phyloP scores from a whole-genome alignment of 1,139 yeast species.

The Candida tetrigidarum region DNA sequence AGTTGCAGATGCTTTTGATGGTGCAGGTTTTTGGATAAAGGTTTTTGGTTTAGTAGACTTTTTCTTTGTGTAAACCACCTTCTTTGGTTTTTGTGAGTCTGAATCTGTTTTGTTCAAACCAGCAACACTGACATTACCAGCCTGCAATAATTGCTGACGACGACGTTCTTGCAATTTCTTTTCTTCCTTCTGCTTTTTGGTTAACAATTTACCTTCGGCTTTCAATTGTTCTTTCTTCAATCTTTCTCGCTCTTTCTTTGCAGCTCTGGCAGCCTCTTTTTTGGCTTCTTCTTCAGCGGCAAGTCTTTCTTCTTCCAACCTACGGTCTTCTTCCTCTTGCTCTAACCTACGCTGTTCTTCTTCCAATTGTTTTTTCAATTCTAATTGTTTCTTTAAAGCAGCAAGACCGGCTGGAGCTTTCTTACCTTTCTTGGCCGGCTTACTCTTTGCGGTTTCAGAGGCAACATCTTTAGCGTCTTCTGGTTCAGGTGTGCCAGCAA shows the following conservation, averaged over 20 bases:
- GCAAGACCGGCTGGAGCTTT: slow-evolving; percentile 82
- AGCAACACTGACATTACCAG: slow-evolving; percentile 75
- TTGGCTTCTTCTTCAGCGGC: slow-evolving; percentile 67
- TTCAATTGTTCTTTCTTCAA: slow-evolving; percentile 78
- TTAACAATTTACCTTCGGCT: slow-evolving; percentile 89
- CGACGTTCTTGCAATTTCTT: slow-evolving; percentile 86
- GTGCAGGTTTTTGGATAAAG: slow-evolving; percentile 29
- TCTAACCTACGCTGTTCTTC: slow-evolving; percentile 67
- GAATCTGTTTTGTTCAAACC: slow-evolving; percentile 58
- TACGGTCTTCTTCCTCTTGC: slow-evolving; percentile 69
- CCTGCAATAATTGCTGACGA: slow-evolving; percentile 79
- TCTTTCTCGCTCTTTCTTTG: slow-evolving; percentile 83
- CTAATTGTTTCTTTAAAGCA: slow-evolving; percentile 82
- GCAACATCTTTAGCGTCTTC: slow-evolving; percentile 26
- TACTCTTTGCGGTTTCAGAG: slow-evolving; percentile 23
- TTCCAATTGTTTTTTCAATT: slow-evolving; percentile 81
- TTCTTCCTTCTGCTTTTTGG: slow-evolving; percentile 96
- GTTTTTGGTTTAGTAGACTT: slow-evolving; percentile 54
- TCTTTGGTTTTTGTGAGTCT: slow-evolving; percentile 53
- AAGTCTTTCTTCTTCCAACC: slow-evolving; percentile 63
- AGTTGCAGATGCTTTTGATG: slow-evolving; percentile 17
- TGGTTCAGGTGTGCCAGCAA: slow-evolving; percentile 41
- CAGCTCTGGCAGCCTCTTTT: slow-evolving; percentile 71
- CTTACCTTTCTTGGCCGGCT: slow-evolving; percentile 59
- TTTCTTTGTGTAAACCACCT: slow-evolving; percentile 76